phyloP scores from a whole-genome alignment of 148 eudicot species.

The Cornus controversa region DNA sequence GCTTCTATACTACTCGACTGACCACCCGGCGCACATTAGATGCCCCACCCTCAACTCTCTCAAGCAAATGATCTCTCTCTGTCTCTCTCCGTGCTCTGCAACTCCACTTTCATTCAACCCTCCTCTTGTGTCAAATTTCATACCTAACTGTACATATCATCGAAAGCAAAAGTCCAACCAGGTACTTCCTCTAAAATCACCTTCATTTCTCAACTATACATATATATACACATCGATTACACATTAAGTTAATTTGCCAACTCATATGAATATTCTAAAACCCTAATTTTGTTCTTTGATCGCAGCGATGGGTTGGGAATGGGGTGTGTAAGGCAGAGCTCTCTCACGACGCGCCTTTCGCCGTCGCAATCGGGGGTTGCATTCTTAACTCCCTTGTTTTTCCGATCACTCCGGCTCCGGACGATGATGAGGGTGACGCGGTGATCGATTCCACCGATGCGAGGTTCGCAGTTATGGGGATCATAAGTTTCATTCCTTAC shows the following conservation, averaged over 20 bases:
- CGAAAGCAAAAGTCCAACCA: conserved; percentile 14
- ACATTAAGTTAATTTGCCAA: too few relatives aligned
- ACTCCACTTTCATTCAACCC: conserved; percentile 16
- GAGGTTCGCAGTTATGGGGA: conserved; percentile 77
- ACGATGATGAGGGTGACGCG: conserved; percentile 35
- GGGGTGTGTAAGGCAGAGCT: conserved; percentile 64
- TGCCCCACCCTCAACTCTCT: conserved; percentile 8
- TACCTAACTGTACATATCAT: not conserved
- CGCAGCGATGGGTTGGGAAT: conserved; percentile 26
- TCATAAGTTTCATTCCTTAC: conserved; percentile 88
- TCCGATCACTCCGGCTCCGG: conserved; percentile 30
- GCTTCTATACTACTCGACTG: not conserved
- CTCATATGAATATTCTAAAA: too few relatives aligned
- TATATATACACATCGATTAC: too few relatives aligned
- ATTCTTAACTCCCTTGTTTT: conserved; percentile 67
- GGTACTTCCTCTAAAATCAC: conserved; percentile 5
- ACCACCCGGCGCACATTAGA: conserved; percentile 10
- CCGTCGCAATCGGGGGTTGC: conserved; percentile 78
- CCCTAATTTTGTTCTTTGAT: not conserved
- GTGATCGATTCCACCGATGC: conserved; percentile 62
- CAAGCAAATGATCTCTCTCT: conserved; percentile 22
- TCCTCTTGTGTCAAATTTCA: conserved; percentile 9
- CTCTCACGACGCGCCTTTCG: conserved; percentile 63
- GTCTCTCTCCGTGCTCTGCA: conserved; percentile 14
- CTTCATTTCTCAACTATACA: not conserved